Evolutionary conservation across 371 early-diverging fungal genomes (phyloP), one percentile per base, ranked within the genome.

Genomic region (Rhizopus arrhizus): DNA sequence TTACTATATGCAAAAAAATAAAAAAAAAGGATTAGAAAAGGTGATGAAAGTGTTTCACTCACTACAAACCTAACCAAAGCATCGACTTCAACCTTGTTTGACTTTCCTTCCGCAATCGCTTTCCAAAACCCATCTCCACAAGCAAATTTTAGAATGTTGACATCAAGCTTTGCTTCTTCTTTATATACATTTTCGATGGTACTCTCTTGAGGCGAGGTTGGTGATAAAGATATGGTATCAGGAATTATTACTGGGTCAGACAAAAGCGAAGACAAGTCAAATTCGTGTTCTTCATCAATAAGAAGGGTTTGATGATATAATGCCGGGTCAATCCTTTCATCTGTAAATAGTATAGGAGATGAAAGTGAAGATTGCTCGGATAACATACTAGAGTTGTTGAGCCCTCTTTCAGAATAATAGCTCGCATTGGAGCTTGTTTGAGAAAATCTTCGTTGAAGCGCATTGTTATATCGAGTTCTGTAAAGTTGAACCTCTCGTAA

Each of bases 81-180:
- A 53, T 69, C 70, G 7, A 73, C 71, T 45, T 69, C 69, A n/a
- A 50, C 31, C 16, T 75, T 69, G 42, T 72, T 63, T 29, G 54
- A 35, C 41, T 66, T 71, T 12, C 70, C 72, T 4, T 52, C 35
- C 0, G 78, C 73, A 48, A 78, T 75, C 8, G 72, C 69, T 15
- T 72, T 64, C 78, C 78, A 78, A 43, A 78, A 78, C 0, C 78
- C 73, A 46, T 78, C 78, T 9, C 68, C 68, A 56, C 75, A 75
- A 10, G 68, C 78, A 59, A 63, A 78, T 5, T 32, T 63, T 4
- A 78, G 63, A 4, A 42, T 22, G 7, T 47, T 12, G 4, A 35
- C 50, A 22, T 11, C n/a, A n/a, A 55, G 41, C 46, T 15, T 40
- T 55, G 55, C 33, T 32, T 50, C 7, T 28, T 16, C 38, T 6